Conservation (phyloP, 441 rosid species). For the Bruguiera hainesii region DNA sequence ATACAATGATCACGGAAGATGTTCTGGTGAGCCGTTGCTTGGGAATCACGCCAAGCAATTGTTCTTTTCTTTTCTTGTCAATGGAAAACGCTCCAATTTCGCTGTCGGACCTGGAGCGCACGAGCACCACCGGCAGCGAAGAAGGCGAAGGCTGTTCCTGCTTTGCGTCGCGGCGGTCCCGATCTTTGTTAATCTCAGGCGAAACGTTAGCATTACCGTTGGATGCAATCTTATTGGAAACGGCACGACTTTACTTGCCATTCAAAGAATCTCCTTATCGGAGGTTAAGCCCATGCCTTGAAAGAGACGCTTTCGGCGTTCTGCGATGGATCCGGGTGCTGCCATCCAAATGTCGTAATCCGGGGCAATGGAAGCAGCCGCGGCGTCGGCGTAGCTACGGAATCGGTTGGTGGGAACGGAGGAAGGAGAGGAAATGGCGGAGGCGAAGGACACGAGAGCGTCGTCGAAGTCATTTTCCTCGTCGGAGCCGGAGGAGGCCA, state of each 20-base stretch:
- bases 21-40: slow-evolving; percentile 73
- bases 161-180: neutral
- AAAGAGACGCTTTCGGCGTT: slow-evolving; percentile 74
- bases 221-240: slow-evolving; percentile 25
- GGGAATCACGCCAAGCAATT: slow-evolving; percentile 49
- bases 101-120: slow-evolving; percentile 64
- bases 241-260: slow-evolving; percentile 12
- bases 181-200: neutral
- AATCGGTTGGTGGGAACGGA: slow-evolving; percentile 17
- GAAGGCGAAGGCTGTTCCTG: slow-evolving; percentile 13
- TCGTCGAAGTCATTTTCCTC: slow-evolving; percentile 67
- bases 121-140: slow-evolving; percentile 31
- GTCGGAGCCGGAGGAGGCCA: slow-evolving; percentile 55
- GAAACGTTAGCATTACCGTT: neutral
- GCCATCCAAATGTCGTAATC: slow-evolving; percentile 86
- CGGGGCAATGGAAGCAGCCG: slow-evolving; percentile 18
- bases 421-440: slow-evolving; percentile 42
- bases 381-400: slow-evolving; percentile 25
- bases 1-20: slow-evolving; percentile 42
- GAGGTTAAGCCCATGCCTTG: slow-evolving; percentile 69
- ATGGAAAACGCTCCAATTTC: slow-evolving; percentile 53
- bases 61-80: slow-evolving; percentile 55
- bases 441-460: slow-evolving; percentile 60
- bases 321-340: slow-evolving; percentile 74
- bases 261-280: slow-evolving; percentile 35